These are phyloP conservation scores for Calonectria fujianensis DNA, from an alignment of 2,329 filamentous ascomycete species.

Conservation along the genomic window DNA sequence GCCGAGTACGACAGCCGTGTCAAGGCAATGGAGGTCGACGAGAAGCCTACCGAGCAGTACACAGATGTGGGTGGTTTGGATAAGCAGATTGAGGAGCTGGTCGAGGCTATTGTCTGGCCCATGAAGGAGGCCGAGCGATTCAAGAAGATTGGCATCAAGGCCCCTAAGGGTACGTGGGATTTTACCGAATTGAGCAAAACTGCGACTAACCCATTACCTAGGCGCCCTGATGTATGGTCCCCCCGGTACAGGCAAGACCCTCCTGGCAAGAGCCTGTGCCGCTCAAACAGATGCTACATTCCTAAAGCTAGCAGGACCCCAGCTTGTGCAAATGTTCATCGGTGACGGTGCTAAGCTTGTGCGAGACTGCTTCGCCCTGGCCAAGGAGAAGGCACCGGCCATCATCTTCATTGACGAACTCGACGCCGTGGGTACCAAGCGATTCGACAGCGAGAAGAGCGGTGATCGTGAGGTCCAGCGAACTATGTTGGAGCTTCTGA, in stretches of 20 bases:
- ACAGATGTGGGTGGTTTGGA: conserved; percentile 97
- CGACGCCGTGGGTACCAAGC: conserved; percentile 98
- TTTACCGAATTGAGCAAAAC: conserved; percentile 73
- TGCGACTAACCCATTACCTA: conserved; percentile 94
- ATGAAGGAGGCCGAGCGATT: conserved; percentile 99
- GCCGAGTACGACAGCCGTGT: conserved; percentile 99
- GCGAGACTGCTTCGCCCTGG: conserved; percentile 96
- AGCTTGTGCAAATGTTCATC: conserved; percentile 99
- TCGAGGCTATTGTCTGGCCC: conserved; percentile 98
- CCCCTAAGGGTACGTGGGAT: conserved; percentile 87
- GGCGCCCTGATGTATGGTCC: conserved; percentile 99
- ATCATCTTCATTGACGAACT: conserved; percentile 99
- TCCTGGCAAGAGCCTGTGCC: conserved; percentile 95
- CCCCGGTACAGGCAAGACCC: conserved; percentile 91
- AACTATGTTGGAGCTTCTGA: conserved; percentile 98
- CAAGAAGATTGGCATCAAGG: conserved; percentile 99
- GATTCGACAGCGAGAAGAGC: conserved; percentile 98
- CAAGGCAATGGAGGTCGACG: conserved; percentile 99
- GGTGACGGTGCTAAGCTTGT: conserved; percentile 98
- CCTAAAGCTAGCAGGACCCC: conserved; percentile 97
- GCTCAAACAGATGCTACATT: conserved; percentile 99
- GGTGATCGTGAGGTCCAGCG: conserved; percentile 98
- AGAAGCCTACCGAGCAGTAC: conserved; percentile 99
- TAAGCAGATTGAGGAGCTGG: conserved; percentile 99
- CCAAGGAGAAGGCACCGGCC: conserved; percentile 98